Conservation (phyloP, 768 basidiomycete species). For the Crucibulum laeve region DNA sequence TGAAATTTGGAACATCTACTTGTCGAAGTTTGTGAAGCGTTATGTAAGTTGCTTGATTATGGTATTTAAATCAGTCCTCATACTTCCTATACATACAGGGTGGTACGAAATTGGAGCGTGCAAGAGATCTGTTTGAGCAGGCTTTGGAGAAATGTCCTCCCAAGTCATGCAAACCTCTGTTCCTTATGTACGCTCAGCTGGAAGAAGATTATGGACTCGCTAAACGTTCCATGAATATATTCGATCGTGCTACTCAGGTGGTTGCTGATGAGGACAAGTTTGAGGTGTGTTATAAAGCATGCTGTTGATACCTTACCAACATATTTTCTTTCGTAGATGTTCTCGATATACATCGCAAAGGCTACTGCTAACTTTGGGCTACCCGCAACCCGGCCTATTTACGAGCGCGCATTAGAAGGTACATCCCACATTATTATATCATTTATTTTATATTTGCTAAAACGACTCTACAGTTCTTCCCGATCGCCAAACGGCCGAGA, state of each 20-base stretch:
- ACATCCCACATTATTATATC: background rate
- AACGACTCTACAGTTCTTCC: slow-evolving; percentile 54
- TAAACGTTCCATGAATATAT: slow-evolving; percentile 93
- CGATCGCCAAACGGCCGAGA: slow-evolving; percentile 91
- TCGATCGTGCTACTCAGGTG: slow-evolving; percentile 85
- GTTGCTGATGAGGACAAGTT: slow-evolving; percentile 92
- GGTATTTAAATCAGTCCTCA: background rate
- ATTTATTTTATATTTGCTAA: background rate
- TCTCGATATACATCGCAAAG: slow-evolving; percentile 95
- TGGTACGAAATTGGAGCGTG: slow-evolving; percentile 89
- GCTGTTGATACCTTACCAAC: too few relatives aligned
- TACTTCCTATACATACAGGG: slow-evolving; percentile 42
- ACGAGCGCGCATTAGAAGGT: slow-evolving; percentile 89
- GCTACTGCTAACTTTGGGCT: slow-evolving; percentile 94
- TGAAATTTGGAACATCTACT: slow-evolving; percentile 98
- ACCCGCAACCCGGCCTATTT: slow-evolving; percentile 93
- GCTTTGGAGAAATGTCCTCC: slow-evolving; percentile 94
- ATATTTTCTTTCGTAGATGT: slow-evolving; percentile 59
- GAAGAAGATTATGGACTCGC: slow-evolving; percentile 96
- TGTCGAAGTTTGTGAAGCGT: slow-evolving; percentile 95
- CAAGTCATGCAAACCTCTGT: slow-evolving; percentile 92
- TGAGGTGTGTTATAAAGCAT: slow-evolving; percentile 66
- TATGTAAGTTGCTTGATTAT: slow-evolving; percentile 56
- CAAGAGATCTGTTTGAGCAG: slow-evolving; percentile 97
- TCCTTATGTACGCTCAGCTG: slow-evolving; percentile 92